A percentile compares a stretch with the other conserved stretches of the same genome.
phyloP scores from a whole-genome alignment of 2,329 filamentous ascomycete species.

The Xylaria sp. region DNA sequence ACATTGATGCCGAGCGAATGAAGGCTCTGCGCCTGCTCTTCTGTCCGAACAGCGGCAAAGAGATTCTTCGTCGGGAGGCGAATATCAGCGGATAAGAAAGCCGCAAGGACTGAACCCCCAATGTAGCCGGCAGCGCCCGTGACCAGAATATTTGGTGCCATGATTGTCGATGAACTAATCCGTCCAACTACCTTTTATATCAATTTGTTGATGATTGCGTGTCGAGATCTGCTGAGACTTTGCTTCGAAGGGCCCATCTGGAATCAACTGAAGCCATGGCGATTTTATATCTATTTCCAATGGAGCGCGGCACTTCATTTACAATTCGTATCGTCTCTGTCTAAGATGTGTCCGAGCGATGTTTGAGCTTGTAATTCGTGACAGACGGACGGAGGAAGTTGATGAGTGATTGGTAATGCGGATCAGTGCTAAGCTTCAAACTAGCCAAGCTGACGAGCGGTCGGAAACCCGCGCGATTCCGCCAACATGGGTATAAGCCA shows the following conservation, averaged over 20 bases:
- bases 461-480: slow-evolving; percentile 12
- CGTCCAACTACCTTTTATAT: background rate
- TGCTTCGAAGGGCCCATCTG: background rate
- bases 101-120: slow-evolving; percentile 52
- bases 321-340: background rate
- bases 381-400: background rate
- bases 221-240: background rate
- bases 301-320: background rate
- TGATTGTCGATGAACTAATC: slow-evolving; percentile 9
- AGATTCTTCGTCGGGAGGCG: slow-evolving; percentile 43
- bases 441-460: background rate
- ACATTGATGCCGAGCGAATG: slow-evolving; percentile 48
- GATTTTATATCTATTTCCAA: background rate
- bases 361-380: background rate
- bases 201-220: background rate
- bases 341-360: background rate
- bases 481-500: background rate
- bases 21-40: slow-evolving; percentile 49
- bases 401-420: background rate
- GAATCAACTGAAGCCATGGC: background rate
- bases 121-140: slow-evolving; percentile 44
- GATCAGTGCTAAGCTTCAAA: background rate
- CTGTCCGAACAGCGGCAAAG: slow-evolving; percentile 49
- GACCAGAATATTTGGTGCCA: slow-evolving; percentile 43
- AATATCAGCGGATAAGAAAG: slow-evolving; percentile 44